Evolutionary conservation across 2,329 filamentous ascomycete genomes (phyloP), one percentile per base, ranked within the genome.

Genomic region (Fusarium nodosum): DNA sequence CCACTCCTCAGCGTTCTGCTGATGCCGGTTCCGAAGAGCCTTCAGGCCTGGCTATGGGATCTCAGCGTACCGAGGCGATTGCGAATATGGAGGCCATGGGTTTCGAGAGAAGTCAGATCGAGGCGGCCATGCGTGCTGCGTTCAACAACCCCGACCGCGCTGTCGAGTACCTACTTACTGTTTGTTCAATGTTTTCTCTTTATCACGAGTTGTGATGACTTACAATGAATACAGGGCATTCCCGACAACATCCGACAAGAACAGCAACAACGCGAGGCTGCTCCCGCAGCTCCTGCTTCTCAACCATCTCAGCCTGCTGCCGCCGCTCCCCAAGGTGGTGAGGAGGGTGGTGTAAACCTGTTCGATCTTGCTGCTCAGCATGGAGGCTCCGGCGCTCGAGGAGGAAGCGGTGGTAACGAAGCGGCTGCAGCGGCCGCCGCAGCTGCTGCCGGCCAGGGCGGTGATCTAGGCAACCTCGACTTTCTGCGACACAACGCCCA

Each of bases 71-170:
- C 68, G 89, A 90, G 72, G 94, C 93, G 38, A 91, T 98, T 76
- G 87, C 91, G 50, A 93, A 94, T 78, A 97, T 99, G 94, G 94
- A 97, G 82, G 91, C 91, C 71, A 99, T 99, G 96, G 96, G 96
- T 11, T 99, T 99, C 74, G 89, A 93, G 76, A 88, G 94, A 76
- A 84, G 89, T 54, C 92, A 97, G 77, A 97, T 97, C 72, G 94
- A 97, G 74, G 89, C 91, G 48, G 96, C 96, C 53, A 96, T 99
- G 91, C 92, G 95, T 76, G 96, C 96, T 68, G 96, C 96, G 16
- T 99, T 93, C 81, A 97, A 92, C 86, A 99, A 99, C 83, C 94
- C 95, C 16, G 95, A 98, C 80, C 93, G 96, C 75, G 96, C 96
- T 56, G 95, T 99, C 59, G 96, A 99, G 80, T 99, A 99, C 77